These are phyloP conservation scores for Trebouxiophyceae sp. DNA, from an alignment of 163 green algal genomes.

Conservation along the genomic window DNA sequence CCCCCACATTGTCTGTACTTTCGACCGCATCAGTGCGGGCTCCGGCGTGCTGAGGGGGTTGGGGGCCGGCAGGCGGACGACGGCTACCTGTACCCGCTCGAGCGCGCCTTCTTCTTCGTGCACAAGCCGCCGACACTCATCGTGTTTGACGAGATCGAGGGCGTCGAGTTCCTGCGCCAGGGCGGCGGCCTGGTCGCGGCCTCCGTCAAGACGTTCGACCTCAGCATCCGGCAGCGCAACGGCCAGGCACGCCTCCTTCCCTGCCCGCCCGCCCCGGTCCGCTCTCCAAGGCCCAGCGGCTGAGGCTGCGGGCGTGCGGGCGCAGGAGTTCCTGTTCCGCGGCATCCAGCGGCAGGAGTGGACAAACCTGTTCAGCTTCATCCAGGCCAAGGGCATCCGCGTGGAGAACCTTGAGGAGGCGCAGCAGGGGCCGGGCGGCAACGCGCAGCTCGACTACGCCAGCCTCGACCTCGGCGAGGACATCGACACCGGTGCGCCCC, in stretches of 20 bases:
- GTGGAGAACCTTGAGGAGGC: slow-evolving; percentile 81
- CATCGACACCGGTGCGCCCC: slow-evolving; percentile 24
- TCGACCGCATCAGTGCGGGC: too few relatives aligned
- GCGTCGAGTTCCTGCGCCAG: slow-evolving; percentile 85
- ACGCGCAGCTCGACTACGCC: slow-evolving; percentile 12
- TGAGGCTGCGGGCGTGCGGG: not conserved
- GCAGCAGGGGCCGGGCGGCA: slow-evolving; percentile 43
- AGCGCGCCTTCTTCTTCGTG: slow-evolving; percentile 95
- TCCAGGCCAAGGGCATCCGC: slow-evolving; percentile 74
- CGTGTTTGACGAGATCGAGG: slow-evolving; percentile 73
- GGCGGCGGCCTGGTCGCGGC: slow-evolving; percentile 27
- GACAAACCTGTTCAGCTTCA: slow-evolving; percentile 88
- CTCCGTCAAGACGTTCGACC: slow-evolving; percentile 86
- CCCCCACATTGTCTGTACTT: too few relatives aligned
- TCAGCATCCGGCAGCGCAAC: slow-evolving; percentile 61
- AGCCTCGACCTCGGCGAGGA: slow-evolving; percentile 43
- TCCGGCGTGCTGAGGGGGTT: too few relatives aligned
- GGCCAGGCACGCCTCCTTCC: slow-evolving; percentile 7
- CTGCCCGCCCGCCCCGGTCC: too few relatives aligned
- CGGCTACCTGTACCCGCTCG: slow-evolving; percentile 90
- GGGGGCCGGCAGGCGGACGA: slow-evolving; percentile 60
- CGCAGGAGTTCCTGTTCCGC: slow-evolving; percentile 72
- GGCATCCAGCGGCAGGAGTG: slow-evolving; percentile 86
- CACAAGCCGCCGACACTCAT: slow-evolving; percentile 92
- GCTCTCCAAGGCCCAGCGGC: too few relatives aligned